Base-by-base conservation (phyloP, 106 monocot genomes). In the Allium cepa region DNA sequence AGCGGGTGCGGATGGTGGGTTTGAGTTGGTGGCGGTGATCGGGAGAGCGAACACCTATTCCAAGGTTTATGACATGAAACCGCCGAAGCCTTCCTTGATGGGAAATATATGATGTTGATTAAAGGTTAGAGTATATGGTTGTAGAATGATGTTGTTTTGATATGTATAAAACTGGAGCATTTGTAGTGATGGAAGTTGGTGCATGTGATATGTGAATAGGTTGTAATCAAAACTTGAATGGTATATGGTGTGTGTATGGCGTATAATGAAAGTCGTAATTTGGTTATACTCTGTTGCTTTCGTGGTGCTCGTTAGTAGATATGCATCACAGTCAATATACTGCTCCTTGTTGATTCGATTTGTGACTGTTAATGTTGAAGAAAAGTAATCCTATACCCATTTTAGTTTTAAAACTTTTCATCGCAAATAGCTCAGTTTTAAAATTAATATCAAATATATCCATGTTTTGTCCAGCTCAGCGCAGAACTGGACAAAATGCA, bases 51-150 rank as follows among this genome's bases (percentile, higher is more conserved):
- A 46, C 1, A 63, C 73, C 7, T 56, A 55, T 22, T 27, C 18
- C 47, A 62, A 56, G 4, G 55, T 36, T 63, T 56, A 74, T 50
- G 59, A 56, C 3, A 74, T 74, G 74, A 28, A 1, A 26, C 66
- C 74, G 12, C 74, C 74, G 10, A 15, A 49, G 66, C 74, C 57
- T 26, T 59, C 65, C 66, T 22, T 50, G 26, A 66, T 74, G 36
- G 57, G 65, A 47, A 11, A 16, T 15, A 13, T 46, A 66, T 57
- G 56, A 73, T n/a, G 8, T 36, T 36, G 36, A 36, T 36, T 36
- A 36, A 36, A 36, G 36, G 36, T 36, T 36, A 36, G 22, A 22
- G 36, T 36, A 36, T 28, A 16, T 8, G 28, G 64, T 46, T 10
- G 36, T 14, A 47, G 45, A 14, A 10, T 36, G 48, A 64, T 46